Evolutionary conservation across 2,329 filamentous ascomycete species (phyloP).

Genomic region (Claviceps digitariae): DNA sequence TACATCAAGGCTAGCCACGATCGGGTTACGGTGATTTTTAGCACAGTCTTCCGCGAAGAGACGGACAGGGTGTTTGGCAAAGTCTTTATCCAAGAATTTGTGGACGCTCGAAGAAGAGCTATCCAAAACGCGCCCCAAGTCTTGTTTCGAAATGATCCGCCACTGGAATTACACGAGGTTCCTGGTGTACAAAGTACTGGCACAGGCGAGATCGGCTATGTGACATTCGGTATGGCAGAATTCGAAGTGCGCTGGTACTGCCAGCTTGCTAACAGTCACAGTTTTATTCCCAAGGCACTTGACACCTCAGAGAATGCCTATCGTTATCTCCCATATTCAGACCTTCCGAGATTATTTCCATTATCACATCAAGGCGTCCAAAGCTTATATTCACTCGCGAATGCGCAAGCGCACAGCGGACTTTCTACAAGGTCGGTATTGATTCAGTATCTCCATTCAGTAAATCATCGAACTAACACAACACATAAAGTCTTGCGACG

Average conservation of each 20-base stretch:
- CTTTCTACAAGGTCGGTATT: constrained; percentile 78
- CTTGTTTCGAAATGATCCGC: constrained; percentile 86
- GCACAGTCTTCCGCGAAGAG: constrained; percentile 94
- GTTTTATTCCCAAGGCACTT: constrained; percentile 94
- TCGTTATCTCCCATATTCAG: constrained; percentile 98
- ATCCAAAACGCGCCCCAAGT: constrained; percentile 99
- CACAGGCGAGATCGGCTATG: constrained; percentile 84
- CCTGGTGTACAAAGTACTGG: constrained; percentile 65
- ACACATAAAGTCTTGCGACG: constrained; percentile 65
- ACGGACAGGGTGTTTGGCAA: constrained; percentile 96
- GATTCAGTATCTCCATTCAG: background rate
- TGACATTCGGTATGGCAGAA: constrained; percentile 73
- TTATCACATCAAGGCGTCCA: constrained; percentile 99
- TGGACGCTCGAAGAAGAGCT: constrained; percentile 83
- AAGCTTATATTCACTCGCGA: constrained; percentile 96
- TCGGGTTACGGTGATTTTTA: constrained; percentile 97
- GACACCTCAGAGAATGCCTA: constrained; percentile 75
- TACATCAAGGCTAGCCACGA: constrained; percentile 97
- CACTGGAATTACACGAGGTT: constrained; percentile 77
- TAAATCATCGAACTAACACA: background rate
- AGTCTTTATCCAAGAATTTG: constrained; percentile 97
- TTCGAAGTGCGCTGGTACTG: background rate
- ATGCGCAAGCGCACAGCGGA: constrained; percentile 97
- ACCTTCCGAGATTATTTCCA: constrained; percentile 99
- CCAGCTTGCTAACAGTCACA: constrained; percentile 22